Conservation (phyloP, 768 basidiomycete species). For the Rhodotorula paludigena region DNA sequence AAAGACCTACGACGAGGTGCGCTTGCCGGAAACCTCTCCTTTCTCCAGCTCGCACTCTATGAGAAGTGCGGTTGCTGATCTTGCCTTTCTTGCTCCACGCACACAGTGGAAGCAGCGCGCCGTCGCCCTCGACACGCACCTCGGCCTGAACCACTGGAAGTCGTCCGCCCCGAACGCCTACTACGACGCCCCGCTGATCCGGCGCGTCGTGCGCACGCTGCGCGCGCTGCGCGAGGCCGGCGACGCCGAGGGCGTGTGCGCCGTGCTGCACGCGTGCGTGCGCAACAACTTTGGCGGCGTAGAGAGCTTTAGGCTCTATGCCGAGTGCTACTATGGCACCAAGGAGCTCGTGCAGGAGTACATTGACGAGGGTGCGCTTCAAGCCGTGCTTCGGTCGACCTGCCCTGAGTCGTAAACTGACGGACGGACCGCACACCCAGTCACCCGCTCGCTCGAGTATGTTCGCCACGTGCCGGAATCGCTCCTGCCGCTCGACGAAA, state of each 20-base stretch:
- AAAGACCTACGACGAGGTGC: slow-evolving; percentile 64
- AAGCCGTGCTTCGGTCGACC: background rate
- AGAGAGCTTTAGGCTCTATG: slow-evolving; percentile 71
- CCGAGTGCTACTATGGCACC: slow-evolving; percentile 82
- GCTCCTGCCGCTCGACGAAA: slow-evolving; percentile 76
- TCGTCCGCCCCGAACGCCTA: slow-evolving; percentile 73
- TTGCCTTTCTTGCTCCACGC: background rate
- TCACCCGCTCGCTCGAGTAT: slow-evolving; percentile 67
- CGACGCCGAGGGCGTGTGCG: slow-evolving; percentile 79
- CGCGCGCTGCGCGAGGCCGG: slow-evolving; percentile 60
- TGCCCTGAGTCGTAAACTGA: background rate
- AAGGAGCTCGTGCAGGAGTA: slow-evolving; percentile 73
- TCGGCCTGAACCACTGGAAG: slow-evolving; percentile 89
- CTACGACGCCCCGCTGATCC: slow-evolving; percentile 83
- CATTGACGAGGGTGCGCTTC: slow-evolving; percentile 34
- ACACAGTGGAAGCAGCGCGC: slow-evolving; percentile 73
- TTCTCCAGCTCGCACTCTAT: background rate
- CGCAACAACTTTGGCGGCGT: slow-evolving; percentile 88
- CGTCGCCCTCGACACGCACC: slow-evolving; percentile 63
- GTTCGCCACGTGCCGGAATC: slow-evolving; percentile 62
- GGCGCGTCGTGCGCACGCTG: slow-evolving; percentile 36
- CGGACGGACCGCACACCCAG: slow-evolving; percentile 55
- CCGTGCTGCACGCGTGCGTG: slow-evolving; percentile 84
- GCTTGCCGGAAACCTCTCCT: background rate
- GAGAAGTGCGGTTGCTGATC: background rate